Percentiles rank a stretch among this genome's conserved stretches.
Conservation (phyloP, 768 basidiomycete genomes). For the Pleurotus platypus region DNA sequence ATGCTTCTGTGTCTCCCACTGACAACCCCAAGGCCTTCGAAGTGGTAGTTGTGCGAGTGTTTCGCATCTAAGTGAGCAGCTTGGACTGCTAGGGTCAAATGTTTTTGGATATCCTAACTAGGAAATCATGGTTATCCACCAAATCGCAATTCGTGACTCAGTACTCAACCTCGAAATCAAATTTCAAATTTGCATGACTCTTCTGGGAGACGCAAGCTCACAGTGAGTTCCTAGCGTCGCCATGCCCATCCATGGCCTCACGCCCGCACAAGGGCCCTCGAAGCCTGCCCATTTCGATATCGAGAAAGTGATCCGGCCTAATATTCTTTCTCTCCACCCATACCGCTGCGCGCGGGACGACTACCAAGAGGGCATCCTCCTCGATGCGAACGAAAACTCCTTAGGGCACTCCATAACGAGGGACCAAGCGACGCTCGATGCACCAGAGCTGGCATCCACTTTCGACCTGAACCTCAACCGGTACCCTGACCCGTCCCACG, state of each 20-base stretch:
- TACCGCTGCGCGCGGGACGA: slow-evolving; percentile 97
- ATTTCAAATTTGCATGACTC: not conserved
- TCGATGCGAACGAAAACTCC: slow-evolving; percentile 98
- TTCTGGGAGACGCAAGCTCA: not conserved
- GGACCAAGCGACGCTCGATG: slow-evolving; percentile 23
- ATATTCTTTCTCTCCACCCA: slow-evolving; percentile 87
- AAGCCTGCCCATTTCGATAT: slow-evolving; percentile 83
- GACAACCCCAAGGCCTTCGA: too few species aligned
- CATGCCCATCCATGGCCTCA: slow-evolving; percentile 68
- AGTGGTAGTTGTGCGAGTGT: too few species aligned
- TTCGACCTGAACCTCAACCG: slow-evolving; percentile 67
- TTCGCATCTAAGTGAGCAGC: too few species aligned
- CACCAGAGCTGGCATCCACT: slow-evolving; percentile 31
- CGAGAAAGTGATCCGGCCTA: slow-evolving; percentile 83
- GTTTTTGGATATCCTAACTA: not conserved
- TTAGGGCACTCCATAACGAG: slow-evolving; percentile 76
- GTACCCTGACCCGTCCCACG: slow-evolving; percentile 92
- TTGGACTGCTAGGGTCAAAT: too few species aligned
- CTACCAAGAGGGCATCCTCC: slow-evolving; percentile 84
- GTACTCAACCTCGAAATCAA: not conserved
- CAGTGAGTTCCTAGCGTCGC: not conserved
- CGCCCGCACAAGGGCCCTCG: slow-evolving; percentile 34
- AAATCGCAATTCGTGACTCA: not conserved
- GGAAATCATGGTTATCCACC: not conserved
- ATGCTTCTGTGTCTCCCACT: too few species aligned